phyloP scores from a whole-genome alignment of 2,329 filamentous ascomycete species.

The Talaromyces amestolkiae region DNA sequence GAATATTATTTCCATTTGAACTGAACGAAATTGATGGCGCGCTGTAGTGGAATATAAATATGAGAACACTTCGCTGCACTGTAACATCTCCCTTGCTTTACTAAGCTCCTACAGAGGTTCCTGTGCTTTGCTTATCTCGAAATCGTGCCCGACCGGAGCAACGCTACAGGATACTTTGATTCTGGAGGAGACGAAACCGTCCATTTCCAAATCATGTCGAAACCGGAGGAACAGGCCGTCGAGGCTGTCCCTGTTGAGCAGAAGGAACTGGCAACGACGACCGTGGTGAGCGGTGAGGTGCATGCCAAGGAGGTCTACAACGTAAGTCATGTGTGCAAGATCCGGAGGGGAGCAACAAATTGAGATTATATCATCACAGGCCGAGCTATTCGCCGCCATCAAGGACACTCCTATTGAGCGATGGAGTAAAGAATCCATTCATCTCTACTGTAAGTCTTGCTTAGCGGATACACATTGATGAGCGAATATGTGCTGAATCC shows the following conservation, averaged over 20 bases:
- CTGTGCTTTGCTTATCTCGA: background rate
- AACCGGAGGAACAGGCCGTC: conserved; percentile 9
- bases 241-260: conserved; percentile 2
- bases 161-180: conserved; percentile 2
- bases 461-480: background rate
- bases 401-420: conserved; percentile 45
- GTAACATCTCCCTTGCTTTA: background rate
- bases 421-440: conserved; percentile 32
- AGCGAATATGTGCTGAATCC: background rate
- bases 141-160: background rate
- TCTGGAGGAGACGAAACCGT: background rate
- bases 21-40: background rate
- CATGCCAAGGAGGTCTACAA: conserved; percentile 36
- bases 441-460: conserved; percentile 30
- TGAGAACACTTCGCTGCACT: background rate
- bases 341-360: conserved; percentile 37
- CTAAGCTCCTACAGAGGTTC: background rate
- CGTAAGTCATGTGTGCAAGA: conserved; percentile 1
- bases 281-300: conserved; percentile 27
- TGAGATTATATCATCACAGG: conserved; percentile 38
- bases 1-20: background rate
- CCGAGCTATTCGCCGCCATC: conserved; percentile 50
- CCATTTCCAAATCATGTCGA: conserved; percentile 9
- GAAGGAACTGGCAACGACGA: background rate
- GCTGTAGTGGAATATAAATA: conserved; percentile 10